Conservation (phyloP, 2,329 filamentous ascomycete genomes). For the Aspergillus tubingensis region DNA sequence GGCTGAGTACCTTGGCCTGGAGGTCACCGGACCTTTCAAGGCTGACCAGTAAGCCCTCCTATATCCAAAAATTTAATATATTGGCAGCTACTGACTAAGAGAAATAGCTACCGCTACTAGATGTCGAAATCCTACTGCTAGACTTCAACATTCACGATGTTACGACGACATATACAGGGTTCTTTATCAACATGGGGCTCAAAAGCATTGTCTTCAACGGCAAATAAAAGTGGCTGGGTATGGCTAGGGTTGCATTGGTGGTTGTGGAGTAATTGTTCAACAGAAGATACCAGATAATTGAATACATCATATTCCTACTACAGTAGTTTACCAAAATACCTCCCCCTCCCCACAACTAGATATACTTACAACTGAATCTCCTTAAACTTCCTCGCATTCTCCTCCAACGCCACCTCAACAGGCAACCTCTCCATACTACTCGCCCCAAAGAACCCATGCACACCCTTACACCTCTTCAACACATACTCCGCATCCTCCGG, state of each 20-base stretch:
- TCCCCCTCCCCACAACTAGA: not conserved
- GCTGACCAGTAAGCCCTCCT: slow-evolving; percentile 69
- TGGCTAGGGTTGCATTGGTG: slow-evolving; percentile 13
- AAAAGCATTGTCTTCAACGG: slow-evolving; percentile 65
- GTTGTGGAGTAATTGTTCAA: slow-evolving; percentile 36
- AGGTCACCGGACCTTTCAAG: slow-evolving; percentile 91
- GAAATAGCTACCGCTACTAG: slow-evolving; percentile 65
- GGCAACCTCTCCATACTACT: slow-evolving; percentile 69
- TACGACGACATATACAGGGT: slow-evolving; percentile 56
- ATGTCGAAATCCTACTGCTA: slow-evolving; percentile 42
- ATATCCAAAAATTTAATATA: not conserved
- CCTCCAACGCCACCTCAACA: slow-evolving; percentile 66
- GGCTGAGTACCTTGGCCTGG: slow-evolving; percentile 91
- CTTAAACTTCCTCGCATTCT: slow-evolving; percentile 60
- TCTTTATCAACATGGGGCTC: slow-evolving; percentile 45
- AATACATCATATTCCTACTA: no score
- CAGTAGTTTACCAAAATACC: no score
- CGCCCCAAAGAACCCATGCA: slow-evolving; percentile 73
- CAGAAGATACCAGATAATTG: slow-evolving; percentile 19
- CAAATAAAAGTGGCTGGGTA: slow-evolving; percentile 47
- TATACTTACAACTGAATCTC: slow-evolving; percentile 28
- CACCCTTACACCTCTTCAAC: slow-evolving; percentile 59
- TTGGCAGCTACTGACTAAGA: not conserved
- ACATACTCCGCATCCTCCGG: slow-evolving; percentile 66
- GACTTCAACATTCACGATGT: slow-evolving; percentile 61